Base-by-base conservation (phyloP, 176 grass and related monocot species). In the Ampelocalamus luodianensis region DNA sequence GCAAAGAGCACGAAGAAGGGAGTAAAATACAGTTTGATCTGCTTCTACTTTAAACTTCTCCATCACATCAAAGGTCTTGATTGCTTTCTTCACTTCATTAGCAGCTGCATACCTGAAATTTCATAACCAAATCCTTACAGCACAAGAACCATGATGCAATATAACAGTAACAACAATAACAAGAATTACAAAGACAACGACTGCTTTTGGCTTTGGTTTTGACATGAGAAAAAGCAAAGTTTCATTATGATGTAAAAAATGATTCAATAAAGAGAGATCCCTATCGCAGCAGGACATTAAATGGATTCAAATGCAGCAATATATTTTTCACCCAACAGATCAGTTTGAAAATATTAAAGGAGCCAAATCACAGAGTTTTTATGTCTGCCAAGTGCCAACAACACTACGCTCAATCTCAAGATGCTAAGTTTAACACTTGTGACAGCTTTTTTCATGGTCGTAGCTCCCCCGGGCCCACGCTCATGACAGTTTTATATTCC, bases 91-190 rank as follows among this genome's bases (percentile, higher is more conserved):
- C 59, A 90, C 82, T 88, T 98, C 93, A 92, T 92, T 93, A 62
- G 89, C 87, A 92, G 87, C 89, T 76, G 86, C 93, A 89, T 98
- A 98, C 91, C 96, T 98, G 85, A 64, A 88, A 87, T 84, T 70
- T 87, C 55, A 29, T 71, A 76, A 71, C 15, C 59, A 87, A 70
- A 55, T 71, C 38, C 3, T 39, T 69, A 84, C 46, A 32, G 59
- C 56, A 48, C 37, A 58, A 89, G 15, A 32, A 38, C 48, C 11
- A 77, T 58, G 29, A 13, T 8, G 29, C n/a, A 6, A 55, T 51
- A 60, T 26, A 75, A 42, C 12, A 84, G 24, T 64, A 68, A 40
- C 36, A 68, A 68, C 39, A 68, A 68, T n/a, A 40, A 38, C 51
- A 59, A 27, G 5, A 55, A 27, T n/a, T 43, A 59, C 36, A 82